These are phyloP conservation scores for Tricholoma terreum DNA, from an alignment of 768 basidiomycete species.

Conservation along the genomic window DNA sequence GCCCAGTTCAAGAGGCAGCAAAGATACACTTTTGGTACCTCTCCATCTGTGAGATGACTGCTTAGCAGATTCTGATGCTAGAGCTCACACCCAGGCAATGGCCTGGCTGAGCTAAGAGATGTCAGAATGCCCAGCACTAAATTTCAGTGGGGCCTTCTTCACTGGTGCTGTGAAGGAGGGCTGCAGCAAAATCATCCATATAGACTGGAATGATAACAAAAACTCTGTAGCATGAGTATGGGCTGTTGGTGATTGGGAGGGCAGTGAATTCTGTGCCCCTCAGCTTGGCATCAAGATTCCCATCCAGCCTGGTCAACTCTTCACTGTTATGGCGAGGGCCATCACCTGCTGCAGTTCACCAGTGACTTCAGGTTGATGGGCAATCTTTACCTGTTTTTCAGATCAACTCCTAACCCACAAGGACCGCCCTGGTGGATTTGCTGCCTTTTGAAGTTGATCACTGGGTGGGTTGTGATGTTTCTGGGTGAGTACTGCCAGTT, in stretches of 20 bases:
- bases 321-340: constrained; percentile 13
- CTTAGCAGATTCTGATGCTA: no score
- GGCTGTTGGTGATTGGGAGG: constrained; percentile 17
- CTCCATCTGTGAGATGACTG: no score
- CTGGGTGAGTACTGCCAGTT: no score
- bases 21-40: no score
- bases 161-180: constrained; percentile 25
- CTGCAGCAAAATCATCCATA: constrained; percentile 20
- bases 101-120: no score
- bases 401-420: no score
- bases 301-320: constrained; percentile 15
- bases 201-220: constrained; percentile 23
- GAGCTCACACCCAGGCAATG: no score
- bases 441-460: no score
- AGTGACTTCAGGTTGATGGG: constrained; percentile 2
- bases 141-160: constrained; percentile 22
- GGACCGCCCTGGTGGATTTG: no score
- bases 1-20: no score
- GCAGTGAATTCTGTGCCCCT: constrained; percentile 19
- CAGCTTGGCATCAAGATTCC: constrained; percentile 20
- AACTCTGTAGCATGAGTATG: constrained; percentile 18
- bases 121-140: constrained; percentile 3
- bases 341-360: constrained; percentile 17
- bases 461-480: no score
- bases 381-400: constrained; percentile 6